Evolutionary conservation across 108 stramenopile genomes (phyloP).

Genomic region (Skeletonema menzelii): DNA sequence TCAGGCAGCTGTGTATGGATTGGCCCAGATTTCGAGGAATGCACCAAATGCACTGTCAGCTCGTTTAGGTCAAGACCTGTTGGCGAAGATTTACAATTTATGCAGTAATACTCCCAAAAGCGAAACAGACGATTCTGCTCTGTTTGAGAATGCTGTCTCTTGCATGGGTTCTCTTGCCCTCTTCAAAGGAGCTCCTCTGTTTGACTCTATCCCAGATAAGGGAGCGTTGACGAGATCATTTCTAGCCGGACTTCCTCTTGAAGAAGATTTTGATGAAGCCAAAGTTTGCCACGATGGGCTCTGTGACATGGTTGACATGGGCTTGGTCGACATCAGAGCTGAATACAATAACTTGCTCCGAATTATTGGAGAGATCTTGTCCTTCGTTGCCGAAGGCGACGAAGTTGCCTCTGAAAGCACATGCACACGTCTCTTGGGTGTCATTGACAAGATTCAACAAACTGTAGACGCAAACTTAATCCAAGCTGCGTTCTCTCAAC

Average conservation of each 20-base stretch:
- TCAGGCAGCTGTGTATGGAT: constrained; percentile 71
- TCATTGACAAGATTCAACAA: constrained; percentile 48
- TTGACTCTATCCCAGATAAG: constrained; percentile 37
- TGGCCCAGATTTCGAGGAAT: constrained; percentile 71
- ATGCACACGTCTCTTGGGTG: constrained; percentile 36
- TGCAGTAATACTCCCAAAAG: constrained; percentile 14
- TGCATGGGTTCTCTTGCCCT: constrained; percentile 62
- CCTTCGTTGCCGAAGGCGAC: constrained; percentile 51
- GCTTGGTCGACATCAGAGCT: constrained; percentile 23
- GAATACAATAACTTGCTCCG: constrained; percentile 18
- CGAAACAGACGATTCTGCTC: constrained; percentile 31
- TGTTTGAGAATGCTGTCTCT: constrained; percentile 70
- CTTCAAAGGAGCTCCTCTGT: constrained; percentile 52
- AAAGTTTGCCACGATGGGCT: constrained; percentile 68
- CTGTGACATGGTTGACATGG: constrained; percentile 60
- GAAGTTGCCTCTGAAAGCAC: constrained; percentile 63
- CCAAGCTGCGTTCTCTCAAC: constrained; percentile 37
- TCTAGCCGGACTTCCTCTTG: constrained; percentile 64
- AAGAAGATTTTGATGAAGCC: constrained; percentile 73
- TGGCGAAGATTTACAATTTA: constrained; percentile 24
- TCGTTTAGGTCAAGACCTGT: constrained; percentile 11
- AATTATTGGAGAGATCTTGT: constrained; percentile 53
- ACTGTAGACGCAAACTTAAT: constrained; percentile 32
- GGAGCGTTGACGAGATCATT: constrained; percentile 40
- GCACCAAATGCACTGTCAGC: constrained; percentile 44